Evolutionary conservation across 441 rosid genomes (phyloP).

Genomic region (Syzygium syzygioides): DNA sequence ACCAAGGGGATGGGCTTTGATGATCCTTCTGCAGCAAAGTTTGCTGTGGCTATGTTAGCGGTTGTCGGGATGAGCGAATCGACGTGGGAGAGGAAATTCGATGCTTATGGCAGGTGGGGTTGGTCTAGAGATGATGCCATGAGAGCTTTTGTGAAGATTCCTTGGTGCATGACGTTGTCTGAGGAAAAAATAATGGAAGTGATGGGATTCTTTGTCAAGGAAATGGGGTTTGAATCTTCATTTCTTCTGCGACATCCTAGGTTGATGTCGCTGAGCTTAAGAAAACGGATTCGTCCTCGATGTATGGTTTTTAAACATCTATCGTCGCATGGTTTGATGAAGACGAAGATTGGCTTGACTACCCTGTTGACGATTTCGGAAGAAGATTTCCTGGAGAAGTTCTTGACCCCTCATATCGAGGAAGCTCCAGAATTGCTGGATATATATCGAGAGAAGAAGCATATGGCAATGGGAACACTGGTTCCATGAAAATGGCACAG

Average conservation of each 20-base stretch:
- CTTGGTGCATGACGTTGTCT: constrained; percentile 2
- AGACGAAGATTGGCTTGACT: not conserved
- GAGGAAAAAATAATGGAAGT: not conserved
- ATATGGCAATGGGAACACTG: not conserved
- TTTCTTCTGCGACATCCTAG: constrained; percentile 12
- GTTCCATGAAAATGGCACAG: not conserved
- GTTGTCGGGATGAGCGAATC: not conserved
- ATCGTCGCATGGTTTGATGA: constrained; percentile 16
- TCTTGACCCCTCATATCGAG: not conserved
- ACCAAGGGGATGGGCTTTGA: constrained; percentile 15
- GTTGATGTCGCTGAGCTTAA: constrained; percentile 20
- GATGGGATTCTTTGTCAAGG: constrained; percentile 15
- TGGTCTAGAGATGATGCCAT: constrained; percentile 19
- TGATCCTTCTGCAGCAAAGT: not conserved
- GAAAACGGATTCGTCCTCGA: constrained; percentile 31
- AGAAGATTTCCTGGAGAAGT: constrained; percentile 14
- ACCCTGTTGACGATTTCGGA: not conserved
- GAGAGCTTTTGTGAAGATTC: constrained; percentile 5
- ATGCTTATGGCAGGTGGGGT: constrained; percentile 17
- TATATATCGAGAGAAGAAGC: not conserved
- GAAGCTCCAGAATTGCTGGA: not conserved
- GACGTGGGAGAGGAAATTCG: constrained; percentile 17
- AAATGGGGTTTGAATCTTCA: constrained; percentile 17
- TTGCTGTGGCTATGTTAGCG: constrained; percentile 1
- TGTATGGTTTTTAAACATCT: constrained; percentile 22